Base-by-base conservation (phyloP, 2,329 filamentous ascomycete species). In the Venturia nashicola region DNA sequence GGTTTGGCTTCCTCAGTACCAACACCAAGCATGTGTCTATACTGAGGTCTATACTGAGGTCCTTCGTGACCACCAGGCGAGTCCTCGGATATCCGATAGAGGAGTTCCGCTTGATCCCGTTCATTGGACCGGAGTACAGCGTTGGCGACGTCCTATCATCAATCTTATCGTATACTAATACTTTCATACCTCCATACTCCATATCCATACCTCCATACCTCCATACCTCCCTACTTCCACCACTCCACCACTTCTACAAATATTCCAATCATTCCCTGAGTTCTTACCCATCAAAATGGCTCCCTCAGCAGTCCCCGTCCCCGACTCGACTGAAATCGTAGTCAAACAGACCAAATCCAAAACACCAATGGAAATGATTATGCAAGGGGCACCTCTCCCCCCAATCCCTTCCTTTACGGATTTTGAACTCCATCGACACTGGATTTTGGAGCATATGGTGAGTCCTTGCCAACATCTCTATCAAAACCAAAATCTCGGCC, bases 381-480 rank as follows among this genome's bases (percentile, higher is more conserved):
- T 76, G 23, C 78, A 80, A 70, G 78, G 78, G 54, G 70, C 74
- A 16, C 75, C 72, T 66, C 75, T 82, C 34, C 74, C 77, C 12
- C 80, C 82, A 9, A 84, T 87, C 23, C 84, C 85, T 2, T 76
- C 75, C 46, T 85, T 85, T 69, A 72, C 77, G 4, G 76, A 79
- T 32, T 78, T 79, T 65, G 77, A 78, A 44, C 78, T 80, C 59
- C 80, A 89, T 65, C 83, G 87, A 23, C 78, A 79, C 69, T 87
- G 87, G 78, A 83, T 85, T 65, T 77, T 87, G 11, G 76, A 83
- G 36, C 86, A 89, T 73, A 87, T 87, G 80, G 59, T 60, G 43
- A 43, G 42, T 20, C 12, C 55, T 27, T 2, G 4, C 27, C 27
- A 2, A 27, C 40, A 12, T 2, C 14, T 42, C 40, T 14, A 8